A percentile compares a stretch with the other conserved stretches of the same genome.
Conservation (phyloP, 164 flowering plant species). For the Litsea cubeba region DNA sequence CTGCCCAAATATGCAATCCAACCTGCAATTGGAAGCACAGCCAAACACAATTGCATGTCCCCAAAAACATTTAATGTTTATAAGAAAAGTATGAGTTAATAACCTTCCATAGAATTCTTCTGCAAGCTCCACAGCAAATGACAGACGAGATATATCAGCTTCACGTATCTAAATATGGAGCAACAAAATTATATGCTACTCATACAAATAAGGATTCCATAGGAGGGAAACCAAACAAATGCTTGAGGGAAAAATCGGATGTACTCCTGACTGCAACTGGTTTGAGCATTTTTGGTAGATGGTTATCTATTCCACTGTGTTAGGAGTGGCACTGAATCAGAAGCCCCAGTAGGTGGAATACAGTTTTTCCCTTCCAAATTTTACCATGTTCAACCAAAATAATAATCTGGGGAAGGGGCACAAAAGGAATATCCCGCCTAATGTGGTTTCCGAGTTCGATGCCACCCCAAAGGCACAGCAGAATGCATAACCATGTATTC, state of each 20-base stretch:
- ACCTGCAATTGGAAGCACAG: neutral
- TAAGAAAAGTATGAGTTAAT: neutral
- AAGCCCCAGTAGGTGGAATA: neutral
- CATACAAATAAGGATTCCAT: neutral
- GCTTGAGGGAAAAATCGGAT: neutral
- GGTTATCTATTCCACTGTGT: neutral
- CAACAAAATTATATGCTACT: neutral
- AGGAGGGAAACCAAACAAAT: constrained; percentile 3
- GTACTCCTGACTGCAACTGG: neutral
- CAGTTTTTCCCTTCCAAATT: neutral
- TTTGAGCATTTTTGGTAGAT: neutral
- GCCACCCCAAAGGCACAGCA: neutral
- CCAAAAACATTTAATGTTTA: neutral
- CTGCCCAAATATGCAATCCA: neutral
- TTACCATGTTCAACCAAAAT: neutral
- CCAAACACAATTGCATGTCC: neutral
- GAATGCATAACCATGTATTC: neutral
- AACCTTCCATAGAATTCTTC: constrained; percentile 99
- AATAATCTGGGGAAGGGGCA: neutral
- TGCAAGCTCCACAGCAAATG: constrained; percentile 99
- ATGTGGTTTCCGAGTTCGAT: neutral
- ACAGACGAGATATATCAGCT: constrained; percentile 96
- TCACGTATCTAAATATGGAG: constrained; percentile 71
- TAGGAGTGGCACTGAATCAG: too few species aligned
- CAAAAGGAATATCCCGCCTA: neutral